Conservation (phyloP, 805 yeast species). For the Tetrapisispora taiwanensis region DNA sequence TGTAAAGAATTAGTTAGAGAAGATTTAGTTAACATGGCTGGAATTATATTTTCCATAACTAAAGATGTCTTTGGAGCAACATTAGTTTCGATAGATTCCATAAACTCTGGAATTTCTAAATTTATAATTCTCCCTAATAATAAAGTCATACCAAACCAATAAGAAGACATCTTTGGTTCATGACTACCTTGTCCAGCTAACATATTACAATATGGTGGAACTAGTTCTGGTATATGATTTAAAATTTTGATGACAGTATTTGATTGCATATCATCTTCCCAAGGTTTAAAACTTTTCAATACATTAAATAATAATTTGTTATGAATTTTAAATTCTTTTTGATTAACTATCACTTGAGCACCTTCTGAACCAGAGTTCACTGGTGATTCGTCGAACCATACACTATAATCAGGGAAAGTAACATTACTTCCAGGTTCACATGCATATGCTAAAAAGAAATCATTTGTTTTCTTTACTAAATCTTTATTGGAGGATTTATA, state of each 20-base stretch:
- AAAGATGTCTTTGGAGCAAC: constrained; percentile 28
- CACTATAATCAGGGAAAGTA: constrained; percentile 36
- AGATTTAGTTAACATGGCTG: constrained; percentile 50
- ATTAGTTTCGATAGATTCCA: constrained; percentile 21
- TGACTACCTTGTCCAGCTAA: constrained; percentile 56
- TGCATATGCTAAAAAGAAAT: constrained; percentile 40
- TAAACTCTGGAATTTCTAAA: constrained; percentile 41
- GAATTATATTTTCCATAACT: constrained; percentile 49
- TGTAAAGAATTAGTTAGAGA: constrained; percentile 51
- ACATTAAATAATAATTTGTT: constrained; percentile 60
- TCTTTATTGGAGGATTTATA: constrained; percentile 32
- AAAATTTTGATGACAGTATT: constrained; percentile 44
- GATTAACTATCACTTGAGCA: constrained; percentile 38
- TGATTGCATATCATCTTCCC: constrained; percentile 63
- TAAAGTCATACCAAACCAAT: constrained; percentile 71
- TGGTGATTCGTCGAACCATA: constrained; percentile 37
- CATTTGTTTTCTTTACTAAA: constrained; percentile 33
- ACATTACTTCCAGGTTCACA: constrained; percentile 43
- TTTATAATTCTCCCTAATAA: constrained; percentile 51
- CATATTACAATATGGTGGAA: constrained; percentile 58
- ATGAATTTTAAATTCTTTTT: constrained; percentile 45
- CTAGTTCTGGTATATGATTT: constrained; percentile 50
- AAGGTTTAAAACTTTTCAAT: constrained; percentile 60
- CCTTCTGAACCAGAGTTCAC: constrained; percentile 22
- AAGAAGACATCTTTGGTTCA: constrained; percentile 71